These are phyloP conservation scores for Pseudogymnoascus sp. DNA, from an alignment of 2,329 filamentous ascomycete species.

Conservation along the genomic window DNA sequence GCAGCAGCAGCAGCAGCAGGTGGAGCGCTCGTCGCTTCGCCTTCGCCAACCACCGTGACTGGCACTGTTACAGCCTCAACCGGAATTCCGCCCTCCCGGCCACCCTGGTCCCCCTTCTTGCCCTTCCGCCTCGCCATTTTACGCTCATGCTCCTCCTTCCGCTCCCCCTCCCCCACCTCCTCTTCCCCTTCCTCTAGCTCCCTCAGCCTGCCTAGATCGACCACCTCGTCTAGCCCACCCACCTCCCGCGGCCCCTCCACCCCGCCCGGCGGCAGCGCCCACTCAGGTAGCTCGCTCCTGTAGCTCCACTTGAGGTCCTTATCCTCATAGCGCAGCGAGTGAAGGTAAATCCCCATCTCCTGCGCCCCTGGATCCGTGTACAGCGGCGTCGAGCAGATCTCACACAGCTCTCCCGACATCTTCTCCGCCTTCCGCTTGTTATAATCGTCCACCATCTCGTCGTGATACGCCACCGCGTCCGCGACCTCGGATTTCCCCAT, in stretches of 20 bases:
- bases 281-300: slow-evolving; percentile 72
- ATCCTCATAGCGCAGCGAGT: slow-evolving; percentile 85
- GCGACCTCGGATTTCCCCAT: slow-evolving; percentile 96
- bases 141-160: background rate
- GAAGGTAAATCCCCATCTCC: slow-evolving; percentile 87
- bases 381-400: slow-evolving; percentile 75
- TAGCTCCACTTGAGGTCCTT: slow-evolving; percentile 80
- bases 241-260: slow-evolving; percentile 58
- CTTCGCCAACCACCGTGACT: background rate
- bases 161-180: background rate
- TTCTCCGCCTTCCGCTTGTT: slow-evolving; percentile 87
- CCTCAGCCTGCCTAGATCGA: slow-evolving; percentile 41
- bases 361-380: slow-evolving; percentile 89
- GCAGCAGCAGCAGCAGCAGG: background rate
- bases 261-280: slow-evolving; percentile 69
- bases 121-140: background rate
- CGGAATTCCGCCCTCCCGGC: background rate
- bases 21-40: background rate
- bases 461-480: slow-evolving; percentile 85
- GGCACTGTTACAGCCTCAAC: background rate
- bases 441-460: slow-evolving; percentile 87
- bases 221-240: slow-evolving; percentile 49
- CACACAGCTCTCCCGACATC: slow-evolving; percentile 78
- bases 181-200: slow-evolving; percentile 4
- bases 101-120: background rate